Conservation (phyloP, 352 stramenopile species). For the Globisporangium carolinianum region DNA sequence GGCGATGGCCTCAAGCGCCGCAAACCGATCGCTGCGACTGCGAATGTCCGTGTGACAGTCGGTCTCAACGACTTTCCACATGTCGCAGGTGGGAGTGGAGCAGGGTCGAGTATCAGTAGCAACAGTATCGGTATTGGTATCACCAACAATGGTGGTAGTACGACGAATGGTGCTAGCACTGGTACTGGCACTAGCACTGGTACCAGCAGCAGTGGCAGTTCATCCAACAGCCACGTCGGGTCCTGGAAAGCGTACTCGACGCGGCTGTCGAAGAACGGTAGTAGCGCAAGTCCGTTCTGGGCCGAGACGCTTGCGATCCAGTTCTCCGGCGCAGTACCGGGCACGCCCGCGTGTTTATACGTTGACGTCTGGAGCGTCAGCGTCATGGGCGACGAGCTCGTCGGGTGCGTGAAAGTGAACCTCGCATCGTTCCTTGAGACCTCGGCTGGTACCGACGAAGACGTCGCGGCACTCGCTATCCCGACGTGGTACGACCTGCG, state of each 20-base stretch:
- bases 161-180: no score
- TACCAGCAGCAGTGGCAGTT: conserved; percentile 5
- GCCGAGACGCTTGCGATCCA: conserved; percentile 71
- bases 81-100: conserved; percentile 19
- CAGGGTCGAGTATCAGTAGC: neutral
- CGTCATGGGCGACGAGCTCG: conserved; percentile 74
- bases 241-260: conserved; percentile 66
- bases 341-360: conserved; percentile 64
- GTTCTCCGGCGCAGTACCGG: conserved; percentile 70
- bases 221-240: conserved; percentile 27
- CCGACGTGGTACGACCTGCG: conserved; percentile 76
- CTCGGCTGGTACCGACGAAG: conserved; percentile 51
- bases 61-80: conserved; percentile 73
- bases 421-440: conserved; percentile 59
- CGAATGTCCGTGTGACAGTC: conserved; percentile 54
- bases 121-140: no score
- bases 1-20: conserved; percentile 45
- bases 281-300: conserved; percentile 55
- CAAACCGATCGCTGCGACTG: conserved; percentile 34
- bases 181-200: no score
- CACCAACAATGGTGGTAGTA: no score
- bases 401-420: conserved; percentile 75
- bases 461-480: conserved; percentile 60
- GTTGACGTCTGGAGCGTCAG: conserved; percentile 71
- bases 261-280: conserved; percentile 41